Evolutionary conservation across 805 yeast species (phyloP), one percentile per base, ranked within the genome.

Genomic region (Lachancea kluyveri): DNA sequence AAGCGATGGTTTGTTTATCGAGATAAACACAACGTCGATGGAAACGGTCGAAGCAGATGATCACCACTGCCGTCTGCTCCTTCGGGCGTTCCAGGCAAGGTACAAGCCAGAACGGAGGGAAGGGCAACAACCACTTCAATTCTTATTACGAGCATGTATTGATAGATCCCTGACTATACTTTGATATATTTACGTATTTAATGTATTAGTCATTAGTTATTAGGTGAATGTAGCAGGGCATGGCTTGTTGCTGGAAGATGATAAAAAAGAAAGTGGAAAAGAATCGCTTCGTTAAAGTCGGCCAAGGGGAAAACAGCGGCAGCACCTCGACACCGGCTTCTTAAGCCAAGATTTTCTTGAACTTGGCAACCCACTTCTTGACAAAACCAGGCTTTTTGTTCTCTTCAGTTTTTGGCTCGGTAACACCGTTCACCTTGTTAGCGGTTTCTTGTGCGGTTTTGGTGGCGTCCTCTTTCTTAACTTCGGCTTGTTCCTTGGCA

Each of bases 311-410:
- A n/a, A n/a, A n/a, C 14, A 22, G 27, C 33, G 20, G 32, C 19
- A 13, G 19, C 25, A 32, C 21, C 28, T 23, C 21, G 15, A n/a
- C n/a, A n/a, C n/a, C 24, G 24, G 21, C 17, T 14, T 27, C 19
- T 24, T 24, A 37, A 31, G 31, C 28, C 25, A 39, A 31, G 19
- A 42, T 28, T 26, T 41, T 40, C 38, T 40, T 42, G 21, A 38
- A 24, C 39, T 42, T 42, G 26, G 28, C 24, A 27, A 34, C 21
- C 20, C 28, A 21, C 21, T 36, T 35, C 37, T 42, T 40, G 19
- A 31, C 28, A 25, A n/a, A n/a, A n/a, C n/a, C 17, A 17, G 25
- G 26, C 22, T 23, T 27, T 18, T 14, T 24, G 26, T 35, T 30
- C 28, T 28, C 30, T 14, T 23, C 30, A 24, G 26, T 15, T n/a